Evolutionary conservation across 345 rosid genomes (phyloP), one percentile per base, ranked within the genome.

Genomic region (Brassica juncea): DNA sequence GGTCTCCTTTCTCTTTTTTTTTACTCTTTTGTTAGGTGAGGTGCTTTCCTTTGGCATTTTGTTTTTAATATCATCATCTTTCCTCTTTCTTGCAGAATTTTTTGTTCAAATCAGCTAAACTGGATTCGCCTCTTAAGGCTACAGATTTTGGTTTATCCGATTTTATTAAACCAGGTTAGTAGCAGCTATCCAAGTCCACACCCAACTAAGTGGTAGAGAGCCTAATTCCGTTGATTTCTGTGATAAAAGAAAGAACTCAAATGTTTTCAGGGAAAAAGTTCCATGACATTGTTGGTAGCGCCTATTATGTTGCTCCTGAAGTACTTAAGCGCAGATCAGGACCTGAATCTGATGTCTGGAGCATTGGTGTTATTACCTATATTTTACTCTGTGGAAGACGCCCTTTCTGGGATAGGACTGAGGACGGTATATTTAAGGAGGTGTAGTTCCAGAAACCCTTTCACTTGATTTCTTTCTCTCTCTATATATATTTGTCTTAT

Each of bases 311-410:
- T 70, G 99, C 99, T 77, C 99, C 98, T 11, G 99, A 95, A 85
- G 99, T 95, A 65, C 82, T 95, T 71, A 93, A 87, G 81, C 93
- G 99, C 74, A 90, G 81, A 83, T 95, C 99, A 61, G 99, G 99
- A 34, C 99, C 99, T 68, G 98, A 95, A 84, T 95, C 98, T 77
- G 99, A 95, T 85, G 99, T 89, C 58, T 95, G 99, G 99, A 95
- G 99, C 83, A 95, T 95, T 78, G 99, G 98, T 58, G 99, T 95
- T 10, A 95, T 95, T 58, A 93, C 99, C 19, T 95, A 93, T 82
- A 95, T 95, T 75, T 84, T 95, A 81, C 94, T 95, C 25, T 95
- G 98, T 78, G 98, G 99, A 52, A 90, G 89, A 73, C 98, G 98
- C 9, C 99, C 99, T 23, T 95, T 95, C 78, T 95, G 99, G 99